A percentile compares a stretch with the other conserved stretches of the same genome.
Evolutionary conservation across 2,329 filamentous ascomycete genomes (phyloP).

Genomic region (Botrytis tulipae): DNA sequence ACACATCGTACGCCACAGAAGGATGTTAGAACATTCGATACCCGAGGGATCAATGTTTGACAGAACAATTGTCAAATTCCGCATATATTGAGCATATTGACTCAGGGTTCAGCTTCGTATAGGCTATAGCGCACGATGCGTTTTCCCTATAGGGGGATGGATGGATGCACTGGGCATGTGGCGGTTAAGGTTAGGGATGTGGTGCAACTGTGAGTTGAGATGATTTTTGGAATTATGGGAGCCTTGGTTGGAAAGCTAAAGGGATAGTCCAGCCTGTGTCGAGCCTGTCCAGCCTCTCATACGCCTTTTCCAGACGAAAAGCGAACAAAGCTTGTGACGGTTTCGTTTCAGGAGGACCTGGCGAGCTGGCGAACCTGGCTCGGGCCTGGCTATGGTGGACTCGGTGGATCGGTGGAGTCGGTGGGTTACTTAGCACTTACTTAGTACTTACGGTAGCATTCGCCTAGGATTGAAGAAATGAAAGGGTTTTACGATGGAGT

Average conservation of each 20-base stretch:
- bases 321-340: not conserved
- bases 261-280: not conserved
- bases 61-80: not conserved
- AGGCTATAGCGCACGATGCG: not conserved
- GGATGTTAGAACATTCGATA: slow-evolving; percentile 17
- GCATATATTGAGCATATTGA: not conserved
- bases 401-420: not conserved
- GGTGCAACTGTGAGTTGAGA: slow-evolving; percentile 8
- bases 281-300: not conserved
- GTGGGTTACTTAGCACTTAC: not conserved
- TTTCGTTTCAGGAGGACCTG: not conserved
- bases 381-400: not conserved
- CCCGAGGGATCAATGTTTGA: slow-evolving; percentile 1
- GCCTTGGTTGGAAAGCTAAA: not conserved
- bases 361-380: not conserved
- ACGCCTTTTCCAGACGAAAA: not conserved
- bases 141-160: not conserved
- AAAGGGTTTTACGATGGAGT: not conserved
- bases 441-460: not conserved
- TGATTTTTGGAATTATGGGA: not conserved
- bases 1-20: slow-evolving; percentile 10
- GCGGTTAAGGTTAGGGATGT: not conserved
- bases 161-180: not conserved
- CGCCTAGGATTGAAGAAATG: not conserved
- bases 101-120: slow-evolving; percentile 5